Base-by-base conservation (phyloP, 83 land plant genomes). In the Picea abies region DNA sequence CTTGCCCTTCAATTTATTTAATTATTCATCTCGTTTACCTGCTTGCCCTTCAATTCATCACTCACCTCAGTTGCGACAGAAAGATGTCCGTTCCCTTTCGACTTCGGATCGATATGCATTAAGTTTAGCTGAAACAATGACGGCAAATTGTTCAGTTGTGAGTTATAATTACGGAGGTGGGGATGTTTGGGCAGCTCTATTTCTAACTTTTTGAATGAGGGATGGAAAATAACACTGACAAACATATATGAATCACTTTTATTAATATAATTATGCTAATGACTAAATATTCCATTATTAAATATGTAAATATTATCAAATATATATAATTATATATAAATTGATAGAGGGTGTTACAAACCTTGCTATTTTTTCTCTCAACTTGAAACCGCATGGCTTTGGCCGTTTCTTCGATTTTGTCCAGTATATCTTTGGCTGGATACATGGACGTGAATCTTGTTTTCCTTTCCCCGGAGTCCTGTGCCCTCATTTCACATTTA, bases 401-500 rank as follows among this genome's bases (percentile, higher is more conserved):
- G 15, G 80, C 96, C 29, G 78, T 92, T 26, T 84, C 85, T 62
- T 92, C 91, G 10, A 92, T 92, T 79, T 80, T 92, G 68, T 85
- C 84, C 26, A 94, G 65, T 69, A 94, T 81, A n/a, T 90, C 92
- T 79, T 92, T 90, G 12, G 86, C 84, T 0, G 89, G 61, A 81
- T 84, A 82, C 81, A 83, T 90, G 29, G 94, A 92, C 35, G 92
- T 90, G 69, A 94, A 94, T 79, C 89, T 85, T 29, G 92, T 86
- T 12, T 56, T 91, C 66, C 96, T 83, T 73, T 93, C 92, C 2
- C 90, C 85, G 4, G 81, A 89, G 81, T 88, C 90, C 96, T 91
- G 78, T 23, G 81, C 1, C 15, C 0, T 56, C 15, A 56, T 12
- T 52, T 52, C 56, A 52, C 56, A 52, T 52, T 52, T 3, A 11